Percentiles rank a stretch among this genome's conserved stretches.
phyloP scores from a whole-genome alignment of 768 basidiomycete species.

The Pisolithus marmoratus region DNA sequence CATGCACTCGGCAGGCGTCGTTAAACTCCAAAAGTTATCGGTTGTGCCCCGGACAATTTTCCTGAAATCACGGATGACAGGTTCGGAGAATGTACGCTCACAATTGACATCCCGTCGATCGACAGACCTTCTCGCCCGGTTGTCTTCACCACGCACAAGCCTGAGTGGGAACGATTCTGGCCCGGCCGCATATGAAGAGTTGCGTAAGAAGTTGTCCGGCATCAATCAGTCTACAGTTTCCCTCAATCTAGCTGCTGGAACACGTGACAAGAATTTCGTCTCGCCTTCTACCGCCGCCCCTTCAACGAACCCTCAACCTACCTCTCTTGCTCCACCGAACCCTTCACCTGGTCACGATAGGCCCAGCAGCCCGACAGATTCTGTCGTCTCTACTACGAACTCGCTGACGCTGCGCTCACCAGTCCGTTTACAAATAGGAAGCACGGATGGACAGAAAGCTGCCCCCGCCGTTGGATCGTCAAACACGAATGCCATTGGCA shows the following conservation, averaged over 20 bases:
- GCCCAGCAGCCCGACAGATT: conserved; percentile 78
- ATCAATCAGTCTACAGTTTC: conserved; percentile 72
- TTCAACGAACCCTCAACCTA: conserved; percentile 8
- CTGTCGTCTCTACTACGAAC: conserved; percentile 66
- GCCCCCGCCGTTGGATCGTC: conserved; percentile 88
- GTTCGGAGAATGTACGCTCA: conserved; percentile 36
- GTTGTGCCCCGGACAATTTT: conserved; percentile 92
- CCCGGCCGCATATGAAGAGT: conserved; percentile 69
- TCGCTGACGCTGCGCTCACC: conserved; percentile 53
- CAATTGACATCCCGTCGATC: conserved; percentile 38
- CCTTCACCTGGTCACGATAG: conserved; percentile 36
- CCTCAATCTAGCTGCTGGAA: conserved; percentile 38
- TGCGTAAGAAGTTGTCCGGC: conserved; percentile 67
- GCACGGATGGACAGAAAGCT: conserved; percentile 75
- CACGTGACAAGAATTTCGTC: conserved; percentile 37
- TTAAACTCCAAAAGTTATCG: conserved; percentile 82
- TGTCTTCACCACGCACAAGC: conserved; percentile 44
- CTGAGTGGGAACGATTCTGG: conserved; percentile 42
- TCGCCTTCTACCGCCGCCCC: conserved; percentile 11
- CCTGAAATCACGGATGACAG: conserved; percentile 47
- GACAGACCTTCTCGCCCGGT: conserved; percentile 39
- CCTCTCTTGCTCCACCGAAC: conserved; percentile 20
- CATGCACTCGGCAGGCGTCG: conserved; percentile 57
- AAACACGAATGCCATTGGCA: conserved; percentile 74
- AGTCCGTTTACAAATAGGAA: conserved; percentile 64